phyloP scores from a whole-genome alignment of 2,329 filamentous ascomycete species.

The Pseudogymnoascus sp. region DNA sequence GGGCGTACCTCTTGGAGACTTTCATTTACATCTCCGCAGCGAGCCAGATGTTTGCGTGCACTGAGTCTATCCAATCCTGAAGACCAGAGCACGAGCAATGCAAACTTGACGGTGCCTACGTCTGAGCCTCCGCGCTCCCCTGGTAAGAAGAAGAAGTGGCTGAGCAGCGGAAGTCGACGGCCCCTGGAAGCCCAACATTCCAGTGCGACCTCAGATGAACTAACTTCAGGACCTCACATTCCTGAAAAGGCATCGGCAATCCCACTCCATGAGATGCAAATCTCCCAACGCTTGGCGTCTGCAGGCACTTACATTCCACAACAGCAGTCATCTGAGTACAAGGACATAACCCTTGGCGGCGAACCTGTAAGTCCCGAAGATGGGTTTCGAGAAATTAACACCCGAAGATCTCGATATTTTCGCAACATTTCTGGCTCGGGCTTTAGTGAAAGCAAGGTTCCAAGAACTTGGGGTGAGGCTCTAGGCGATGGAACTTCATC shows the following conservation, averaged over 20 bases:
- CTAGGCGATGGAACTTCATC: not conserved
- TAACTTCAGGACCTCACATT: not conserved
- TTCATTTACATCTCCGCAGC: slow-evolving; percentile 21
- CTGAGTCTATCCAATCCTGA: slow-evolving; percentile 19
- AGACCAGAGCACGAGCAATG: slow-evolving; percentile 9
- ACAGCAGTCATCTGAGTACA: not conserved
- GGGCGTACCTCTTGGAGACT: slow-evolving; percentile 25
- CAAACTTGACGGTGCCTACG: not conserved
- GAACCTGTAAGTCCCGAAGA: not conserved
- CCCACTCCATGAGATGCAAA: slow-evolving; percentile 25
- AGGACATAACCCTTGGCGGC: not conserved
- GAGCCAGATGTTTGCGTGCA: slow-evolving; percentile 22
- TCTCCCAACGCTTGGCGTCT: slow-evolving; percentile 21
- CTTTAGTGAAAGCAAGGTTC: not conserved
- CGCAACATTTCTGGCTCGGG: not conserved
- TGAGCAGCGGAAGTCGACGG: not conserved
- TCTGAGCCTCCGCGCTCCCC: slow-evolving; percentile 10
- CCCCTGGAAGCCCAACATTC: slow-evolving; percentile 7
- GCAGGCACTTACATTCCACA: slow-evolving; percentile 17
- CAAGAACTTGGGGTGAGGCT: not conserved
- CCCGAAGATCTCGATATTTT: not conserved
- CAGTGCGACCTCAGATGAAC: not conserved
- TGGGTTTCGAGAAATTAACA: not conserved
- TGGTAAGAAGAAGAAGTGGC: not conserved
- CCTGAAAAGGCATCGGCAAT: not conserved